Percentiles rank a stretch among this genome's conserved stretches.
Conservation (phyloP, 768 basidiomycete species). For the Coprinopsis sp. region DNA sequence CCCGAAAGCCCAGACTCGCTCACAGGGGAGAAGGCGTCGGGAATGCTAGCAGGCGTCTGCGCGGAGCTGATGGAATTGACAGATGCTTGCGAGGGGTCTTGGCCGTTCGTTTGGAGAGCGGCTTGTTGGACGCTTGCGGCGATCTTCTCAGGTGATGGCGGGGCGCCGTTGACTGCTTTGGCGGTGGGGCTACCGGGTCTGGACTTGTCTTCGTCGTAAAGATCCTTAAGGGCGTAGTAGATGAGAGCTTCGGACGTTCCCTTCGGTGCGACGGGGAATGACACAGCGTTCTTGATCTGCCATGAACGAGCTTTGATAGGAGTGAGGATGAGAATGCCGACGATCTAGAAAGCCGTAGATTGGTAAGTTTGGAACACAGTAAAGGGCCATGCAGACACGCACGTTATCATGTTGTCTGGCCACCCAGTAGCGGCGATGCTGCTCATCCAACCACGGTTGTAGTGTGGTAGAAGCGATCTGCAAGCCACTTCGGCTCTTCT, state of each 20-base stretch:
- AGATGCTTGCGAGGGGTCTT: neutral
- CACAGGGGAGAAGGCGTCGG: neutral
- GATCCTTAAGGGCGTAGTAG: slow-evolving; percentile 38
- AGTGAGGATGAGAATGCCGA: slow-evolving; percentile 49
- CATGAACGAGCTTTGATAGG: slow-evolving; percentile 40
- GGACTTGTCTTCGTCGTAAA: slow-evolving; percentile 28
- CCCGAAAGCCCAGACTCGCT: neutral
- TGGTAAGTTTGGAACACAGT: neutral
- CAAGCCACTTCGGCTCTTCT: slow-evolving; percentile 44
- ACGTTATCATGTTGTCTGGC: slow-evolving; percentile 36
- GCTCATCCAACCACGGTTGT: slow-evolving; percentile 50
- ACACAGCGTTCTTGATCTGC: slow-evolving; percentile 52
- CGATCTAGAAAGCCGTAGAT: slow-evolving; percentile 24
- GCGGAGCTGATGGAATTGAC: slow-evolving; percentile 4
- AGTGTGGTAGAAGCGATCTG: slow-evolving; percentile 53
- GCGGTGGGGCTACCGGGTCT: slow-evolving; percentile 4
- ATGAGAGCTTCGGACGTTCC: slow-evolving; percentile 54
- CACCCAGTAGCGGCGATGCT: slow-evolving; percentile 55
- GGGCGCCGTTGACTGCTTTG: slow-evolving; percentile 12
- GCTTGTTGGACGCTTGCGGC: neutral
- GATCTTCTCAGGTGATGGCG: slow-evolving; percentile 13
- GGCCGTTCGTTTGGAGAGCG: neutral
- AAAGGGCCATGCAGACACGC: neutral
- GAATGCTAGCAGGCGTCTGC: neutral
- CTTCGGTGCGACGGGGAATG: slow-evolving; percentile 49